Percentiles rank a stretch among this genome's conserved stretches.
Conservation (phyloP, 1,284 basidiomycete species). For the Neolentinus lepideus region DNA sequence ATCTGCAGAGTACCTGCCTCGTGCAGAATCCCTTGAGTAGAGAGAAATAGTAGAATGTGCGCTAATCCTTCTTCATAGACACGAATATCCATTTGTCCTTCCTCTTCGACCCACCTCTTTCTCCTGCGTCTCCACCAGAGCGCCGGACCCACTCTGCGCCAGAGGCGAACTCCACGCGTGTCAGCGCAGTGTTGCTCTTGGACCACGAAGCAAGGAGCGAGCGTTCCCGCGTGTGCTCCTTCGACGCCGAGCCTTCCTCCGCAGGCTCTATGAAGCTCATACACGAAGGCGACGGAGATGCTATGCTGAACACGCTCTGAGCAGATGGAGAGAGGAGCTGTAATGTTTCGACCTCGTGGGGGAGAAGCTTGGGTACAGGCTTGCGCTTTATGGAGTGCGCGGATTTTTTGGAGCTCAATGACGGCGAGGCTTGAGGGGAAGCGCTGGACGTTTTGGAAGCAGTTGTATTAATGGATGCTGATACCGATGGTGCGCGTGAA, state of each 20-base stretch:
- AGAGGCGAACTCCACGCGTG: background rate
- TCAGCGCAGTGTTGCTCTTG: background rate
- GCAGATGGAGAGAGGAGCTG: background rate
- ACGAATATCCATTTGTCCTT: background rate
- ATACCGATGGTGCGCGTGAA: background rate
- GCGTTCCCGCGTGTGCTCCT: background rate
- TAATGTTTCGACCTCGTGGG: background rate
- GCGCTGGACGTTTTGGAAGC: background rate
- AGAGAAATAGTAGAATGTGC: background rate
- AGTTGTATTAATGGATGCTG: background rate
- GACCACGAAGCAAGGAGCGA: background rate
- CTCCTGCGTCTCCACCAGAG: background rate
- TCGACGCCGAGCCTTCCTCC: background rate
- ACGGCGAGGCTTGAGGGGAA: background rate
- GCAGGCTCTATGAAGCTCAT: background rate
- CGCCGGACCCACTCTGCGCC: background rate
- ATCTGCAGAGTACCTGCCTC: background rate
- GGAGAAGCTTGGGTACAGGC: background rate
- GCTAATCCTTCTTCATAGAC: background rate
- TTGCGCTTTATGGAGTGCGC: background rate
- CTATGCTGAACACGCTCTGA: background rate
- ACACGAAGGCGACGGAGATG: background rate
- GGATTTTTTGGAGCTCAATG: background rate
- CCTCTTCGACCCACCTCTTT: background rate
- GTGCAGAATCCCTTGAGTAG: background rate